Percentiles rank a stretch among this genome's conserved stretches.
These are phyloP conservation scores for Stemphylium beticola DNA, from an alignment of 2,329 filamentous ascomycete species.

Conservation along the genomic window DNA sequence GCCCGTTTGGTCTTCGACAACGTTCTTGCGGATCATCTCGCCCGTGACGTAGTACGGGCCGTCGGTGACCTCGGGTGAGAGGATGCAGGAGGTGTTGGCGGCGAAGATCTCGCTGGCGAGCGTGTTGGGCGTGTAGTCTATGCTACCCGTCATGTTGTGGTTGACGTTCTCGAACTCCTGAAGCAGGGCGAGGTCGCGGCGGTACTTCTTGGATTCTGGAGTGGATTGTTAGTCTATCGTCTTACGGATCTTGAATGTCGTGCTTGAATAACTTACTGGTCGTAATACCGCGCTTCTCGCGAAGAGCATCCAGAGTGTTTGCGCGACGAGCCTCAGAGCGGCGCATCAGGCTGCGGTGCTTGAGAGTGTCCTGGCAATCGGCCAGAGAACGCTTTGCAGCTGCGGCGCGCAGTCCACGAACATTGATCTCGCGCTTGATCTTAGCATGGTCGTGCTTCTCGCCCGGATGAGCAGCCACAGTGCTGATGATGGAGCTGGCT, in stretches of 20 bases:
- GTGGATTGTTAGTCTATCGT: not conserved
- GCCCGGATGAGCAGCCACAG: too few relatives aligned
- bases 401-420: constrained; percentile 26
- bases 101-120: constrained; percentile 25
- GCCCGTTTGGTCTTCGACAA: constrained; percentile 55
- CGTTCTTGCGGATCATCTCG: constrained; percentile 51
- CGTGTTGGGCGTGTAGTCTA: constrained; percentile 5
- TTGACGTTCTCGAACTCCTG: constrained; percentile 28
- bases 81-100: constrained; percentile 32
- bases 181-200: too few relatives aligned
- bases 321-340: constrained; percentile 22
- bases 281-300: constrained; percentile 11
- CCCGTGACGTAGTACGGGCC: constrained; percentile 27
- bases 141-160: constrained; percentile 35
- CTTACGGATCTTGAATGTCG: rapidly evolving
- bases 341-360: constrained; percentile 20
- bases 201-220: constrained; percentile 22
- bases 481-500: too few relatives aligned
- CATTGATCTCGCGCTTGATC: constrained; percentile 17
- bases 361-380: constrained; percentile 23
- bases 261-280: constrained; percentile 12
- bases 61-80: constrained; percentile 32
- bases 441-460: too few relatives aligned
- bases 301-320: constrained; percentile 19
- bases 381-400: constrained; percentile 28